Base-by-base conservation (phyloP, 1,139 yeast species). In the Geotrichum bryndzae region DNA sequence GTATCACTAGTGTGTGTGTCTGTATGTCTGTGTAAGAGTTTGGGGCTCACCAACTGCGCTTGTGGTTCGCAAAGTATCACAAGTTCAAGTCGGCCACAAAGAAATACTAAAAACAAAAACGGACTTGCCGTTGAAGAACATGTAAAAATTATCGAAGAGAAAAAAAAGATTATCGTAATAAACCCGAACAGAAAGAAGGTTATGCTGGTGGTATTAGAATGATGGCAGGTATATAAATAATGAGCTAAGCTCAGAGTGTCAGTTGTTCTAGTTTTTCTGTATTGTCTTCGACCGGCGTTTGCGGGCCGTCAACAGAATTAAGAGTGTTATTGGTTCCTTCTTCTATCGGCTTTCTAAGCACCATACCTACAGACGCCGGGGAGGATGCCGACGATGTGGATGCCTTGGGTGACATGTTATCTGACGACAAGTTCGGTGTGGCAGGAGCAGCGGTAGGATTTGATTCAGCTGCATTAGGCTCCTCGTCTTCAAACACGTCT, bases 401-500 rank as follows among this genome's bases (percentile, higher is more conserved):
- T 50, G 33, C 52, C 52, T 25, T 50, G n/a, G 56, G n/a, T 18
- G 31, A 38, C 15, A 23, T 22, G 31, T 22, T 13, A n/a, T 33
- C 29, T 2, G n/a, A 22, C 23, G 56, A 38, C 15, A 41, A 33
- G 18, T 33, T 25, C 33, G 56, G 7, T n/a, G 15, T 53, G n/a
- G 33, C 48, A 7, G 22, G n/a, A n/a, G 54, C 13, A 23, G 31
- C 22, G 11, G 23, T 18, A 15, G 23, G 29, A 23, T 38, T 18
- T 13, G 38, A 35, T 22, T 10, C 27, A 5, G 22, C 48, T 10
- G 97, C 97, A 63, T 96, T 80, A 29, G 67, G 70, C 70, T 92
- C 97, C 10, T 85, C 92, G 66, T 87, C 94, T 5, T 77, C 84
- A 69, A 87, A 94, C 13, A 91, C 97, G 68, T 86, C 90, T 69